Conservation (phyloP, 2,329 filamentous ascomycete species). For the Claviceps fusiformis region DNA sequence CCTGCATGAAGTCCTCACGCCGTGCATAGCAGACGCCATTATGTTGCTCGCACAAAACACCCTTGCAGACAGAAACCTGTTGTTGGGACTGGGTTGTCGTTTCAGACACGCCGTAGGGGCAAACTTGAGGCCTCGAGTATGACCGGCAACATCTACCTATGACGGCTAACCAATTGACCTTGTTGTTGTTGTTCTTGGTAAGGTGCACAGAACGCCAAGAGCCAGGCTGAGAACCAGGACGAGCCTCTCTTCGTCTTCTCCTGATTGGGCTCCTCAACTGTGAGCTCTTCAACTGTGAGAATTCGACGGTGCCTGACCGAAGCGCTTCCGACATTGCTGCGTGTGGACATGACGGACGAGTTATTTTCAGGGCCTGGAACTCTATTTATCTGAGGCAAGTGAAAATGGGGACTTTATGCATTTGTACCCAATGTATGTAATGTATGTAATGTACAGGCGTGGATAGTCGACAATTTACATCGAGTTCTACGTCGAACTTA, state of each 20-base stretch:
- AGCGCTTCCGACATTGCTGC: neutral
- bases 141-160: neutral
- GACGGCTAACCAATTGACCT: neutral
- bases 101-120: neutral
- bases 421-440: neutral
- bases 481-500: neutral
- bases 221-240: neutral
- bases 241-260: neutral
- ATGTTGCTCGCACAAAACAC: neutral
- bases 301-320: neutral
- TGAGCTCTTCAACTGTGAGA: neutral
- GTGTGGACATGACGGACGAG: neutral
- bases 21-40: slow-evolving; percentile 1
- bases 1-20: slow-evolving; percentile 1
- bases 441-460: neutral
- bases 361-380: neutral
- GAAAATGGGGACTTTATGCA: neutral
- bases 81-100: neutral
- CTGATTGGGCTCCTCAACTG: neutral
- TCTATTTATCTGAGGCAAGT: neutral
- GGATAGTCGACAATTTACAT: neutral
- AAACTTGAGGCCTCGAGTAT: neutral
- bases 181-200: neutral
- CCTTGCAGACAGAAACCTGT: neutral
- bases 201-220: neutral